Base-by-base conservation (phyloP, 257 asterid species). In the Catharanthus roseus region DNA sequence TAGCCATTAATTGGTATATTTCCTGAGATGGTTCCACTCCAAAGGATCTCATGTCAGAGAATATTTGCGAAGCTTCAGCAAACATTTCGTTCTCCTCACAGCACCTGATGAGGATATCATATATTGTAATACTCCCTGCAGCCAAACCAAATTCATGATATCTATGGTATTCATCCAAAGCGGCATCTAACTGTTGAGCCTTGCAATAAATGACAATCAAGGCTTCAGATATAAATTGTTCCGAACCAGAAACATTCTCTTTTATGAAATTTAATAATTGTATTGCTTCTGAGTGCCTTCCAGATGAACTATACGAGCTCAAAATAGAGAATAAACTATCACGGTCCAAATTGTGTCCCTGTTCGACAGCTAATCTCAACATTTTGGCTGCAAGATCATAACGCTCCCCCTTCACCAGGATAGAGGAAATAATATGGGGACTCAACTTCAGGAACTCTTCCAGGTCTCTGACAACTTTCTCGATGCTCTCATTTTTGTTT, bases 261-360 rank as follows among this genome's bases (percentile, higher is more conserved):
- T 91, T 85, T 76, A 85, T 73, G 74, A 82, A 91, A 57, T 86
- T 81, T 39, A 93, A 80, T 71, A 93, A 83, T 63, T 91, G 89
- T 74, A 84, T 82, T 62, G 99, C 97, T 77, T 91, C 96, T 65
- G 76, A 24, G 75, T 81, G 86, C 68, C 88, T 82, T 64, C 93
- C 96, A 38, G 96, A 91, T 71, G 85, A 85, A 82, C 99, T 89
- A 80, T 91, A 93, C 1, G 96, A 86, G 81, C 89, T 79, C 86
- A 93, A 74, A 74, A 93, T 91, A 21, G 89, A 84, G 55, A 91
- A 71, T 51, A 93, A 80, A 74, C 70, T 86, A 55, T 84, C 85
- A 28, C 69, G 74, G 77, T 91, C 82, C 77, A 88, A 78, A 57
- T 80, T 79, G 76, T 74, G 77, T 68, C 89, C 91, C 75, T 86